Evolutionary conservation across 1,139 yeast genomes (phyloP).

Genomic region (Geotrichum phurueaensis): DNA sequence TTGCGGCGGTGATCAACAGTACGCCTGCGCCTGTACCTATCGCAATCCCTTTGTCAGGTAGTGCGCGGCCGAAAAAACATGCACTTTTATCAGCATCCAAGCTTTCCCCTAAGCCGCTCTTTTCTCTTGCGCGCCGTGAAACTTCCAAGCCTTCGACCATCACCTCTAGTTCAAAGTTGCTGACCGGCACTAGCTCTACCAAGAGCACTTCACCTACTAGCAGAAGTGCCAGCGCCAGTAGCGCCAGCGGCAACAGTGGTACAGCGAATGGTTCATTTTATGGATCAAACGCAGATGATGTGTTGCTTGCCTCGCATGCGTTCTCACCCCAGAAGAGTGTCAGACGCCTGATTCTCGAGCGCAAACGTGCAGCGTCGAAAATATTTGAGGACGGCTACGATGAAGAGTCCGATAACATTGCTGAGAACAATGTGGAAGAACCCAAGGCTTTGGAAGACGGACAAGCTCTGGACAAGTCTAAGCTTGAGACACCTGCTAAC

Average conservation of each 20-base stretch:
- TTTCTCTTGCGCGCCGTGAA: conserved; percentile 8
- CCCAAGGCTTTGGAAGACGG: background rate
- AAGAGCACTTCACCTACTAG: background rate
- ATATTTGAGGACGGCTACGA: background rate
- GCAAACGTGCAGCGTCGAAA: background rate
- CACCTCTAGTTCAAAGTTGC: background rate
- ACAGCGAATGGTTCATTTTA: conserved; percentile 20
- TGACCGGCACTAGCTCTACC: background rate
- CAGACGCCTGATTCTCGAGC: conserved; percentile 43
- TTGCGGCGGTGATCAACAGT: conserved; percentile 29
- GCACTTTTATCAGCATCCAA: conserved; percentile 51
- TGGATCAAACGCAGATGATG: conserved; percentile 50
- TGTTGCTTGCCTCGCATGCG: conserved; percentile 64
- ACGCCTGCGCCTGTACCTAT: conserved; percentile 45
- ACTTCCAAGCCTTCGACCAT: background rate
- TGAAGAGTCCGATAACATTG: background rate
- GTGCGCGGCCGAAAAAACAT: conserved; percentile 50
- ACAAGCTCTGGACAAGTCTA: background rate
- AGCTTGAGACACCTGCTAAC: background rate
- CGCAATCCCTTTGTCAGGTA: conserved; percentile 47
- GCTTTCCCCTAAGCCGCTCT: conserved; percentile 48
- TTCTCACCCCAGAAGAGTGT: conserved; percentile 52
- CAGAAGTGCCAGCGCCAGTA: background rate
- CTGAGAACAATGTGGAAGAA: background rate
- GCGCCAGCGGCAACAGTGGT: background rate